Base-by-base conservation (phyloP, 2,329 filamentous ascomycete genomes). In the Lecanicillium sp. region DNA sequence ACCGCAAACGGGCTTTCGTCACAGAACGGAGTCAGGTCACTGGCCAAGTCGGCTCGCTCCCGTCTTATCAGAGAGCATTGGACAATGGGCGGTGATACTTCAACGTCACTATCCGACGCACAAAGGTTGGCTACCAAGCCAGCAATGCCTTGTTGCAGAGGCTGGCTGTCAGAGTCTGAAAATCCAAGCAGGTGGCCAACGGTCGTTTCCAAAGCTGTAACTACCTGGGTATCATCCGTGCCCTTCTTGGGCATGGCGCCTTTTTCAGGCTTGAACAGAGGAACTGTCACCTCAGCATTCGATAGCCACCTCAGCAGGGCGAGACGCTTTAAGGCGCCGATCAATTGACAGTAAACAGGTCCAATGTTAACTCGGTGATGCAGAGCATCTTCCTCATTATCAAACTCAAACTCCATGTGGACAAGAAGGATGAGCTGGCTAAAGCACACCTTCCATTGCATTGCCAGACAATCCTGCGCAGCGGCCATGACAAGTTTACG, bases 371-470 rank as follows among this genome's bases (percentile, higher is more conserved):
- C 65, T 15, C 70, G 63, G 29, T 69, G 61, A 47, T 75, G 72
- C 25, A 79, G 66, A 3, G 76, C 76, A 13, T 84, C 75, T 29
- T 86, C 79, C 30, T 82, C 78, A 47, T 80, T 75, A 42, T 89
- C 83, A 38, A 85, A 75, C 53, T 92, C 86, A 29, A 80, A 81
- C 56, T 92, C 83, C 71, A 96, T 83, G 57, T 95, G 88, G 9
- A 92, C 73, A 13, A 94, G 70, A 6, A 98, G 71, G 3, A 92
- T 72, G 3, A 96, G 66, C 42, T 96, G 75, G 52, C 90, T 87
- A 45, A 94, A 78, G 36, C 94, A 78, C 8, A 92, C 68, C 43
- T 77, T 77, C 62, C 80, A 80, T 43, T 84, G 82, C 22, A 85
- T 62, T 36, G 83, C 72, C 6, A 92, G 73, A 11, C 76, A 82